Evolutionary conservation across 169 alveolate genomes (phyloP).

Genomic region (Plasmodium coatneyi): DNA sequence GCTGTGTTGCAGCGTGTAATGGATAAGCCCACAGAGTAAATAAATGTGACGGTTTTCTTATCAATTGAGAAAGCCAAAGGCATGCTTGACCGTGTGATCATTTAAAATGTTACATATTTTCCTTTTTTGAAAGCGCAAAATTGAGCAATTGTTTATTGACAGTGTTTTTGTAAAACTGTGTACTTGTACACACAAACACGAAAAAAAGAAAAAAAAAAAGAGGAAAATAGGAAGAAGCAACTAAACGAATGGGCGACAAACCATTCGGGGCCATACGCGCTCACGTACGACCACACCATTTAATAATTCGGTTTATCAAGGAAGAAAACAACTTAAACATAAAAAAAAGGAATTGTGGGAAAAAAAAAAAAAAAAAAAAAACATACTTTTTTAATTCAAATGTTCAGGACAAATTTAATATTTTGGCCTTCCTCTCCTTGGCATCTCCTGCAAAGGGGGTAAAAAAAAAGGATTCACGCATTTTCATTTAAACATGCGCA

Average conservation of each 20-base stretch:
- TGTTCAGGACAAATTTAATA: conserved; percentile 50
- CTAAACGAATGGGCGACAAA: background rate
- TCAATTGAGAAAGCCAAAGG: background rate
- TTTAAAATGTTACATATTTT: background rate
- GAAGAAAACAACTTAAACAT: conserved; percentile 3
- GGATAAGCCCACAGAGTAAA: background rate
- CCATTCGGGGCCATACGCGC: background rate
- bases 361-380: conserved; percentile 34
- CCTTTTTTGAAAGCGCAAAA: background rate
- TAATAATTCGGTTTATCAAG: background rate
- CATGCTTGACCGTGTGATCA: background rate
- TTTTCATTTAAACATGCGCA: background rate
- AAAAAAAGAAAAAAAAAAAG: background rate
- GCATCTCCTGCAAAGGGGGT: conserved; percentile 36
- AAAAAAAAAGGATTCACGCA: background rate
- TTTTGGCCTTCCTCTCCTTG: conserved; percentile 60
- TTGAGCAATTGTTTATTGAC: background rate
- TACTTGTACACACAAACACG: background rate
- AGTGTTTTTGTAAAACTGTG: background rate
- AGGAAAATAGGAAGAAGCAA: background rate
- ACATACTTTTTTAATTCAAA: background rate
- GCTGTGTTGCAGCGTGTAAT: background rate
- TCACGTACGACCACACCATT: background rate
- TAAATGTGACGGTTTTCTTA: background rate
- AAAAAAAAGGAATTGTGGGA: background rate